Conservation (phyloP, 2,329 filamentous ascomycete genomes). For the Berkeleyomyces basicola region DNA sequence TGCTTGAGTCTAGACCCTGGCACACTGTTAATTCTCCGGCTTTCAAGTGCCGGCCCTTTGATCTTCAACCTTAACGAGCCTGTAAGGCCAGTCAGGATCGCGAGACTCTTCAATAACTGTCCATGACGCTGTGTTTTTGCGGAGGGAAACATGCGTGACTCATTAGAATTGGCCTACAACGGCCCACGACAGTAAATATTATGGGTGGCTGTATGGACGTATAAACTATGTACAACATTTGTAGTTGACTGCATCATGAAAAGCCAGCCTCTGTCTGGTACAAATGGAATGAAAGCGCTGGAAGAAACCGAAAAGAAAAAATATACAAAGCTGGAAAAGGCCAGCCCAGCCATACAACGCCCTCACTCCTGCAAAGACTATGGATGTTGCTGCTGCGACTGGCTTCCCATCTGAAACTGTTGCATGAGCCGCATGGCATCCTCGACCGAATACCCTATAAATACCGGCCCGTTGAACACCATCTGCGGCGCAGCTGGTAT, state of each 20-base stretch:
- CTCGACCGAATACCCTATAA: conserved; percentile 78
- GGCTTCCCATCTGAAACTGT: conserved; percentile 26
- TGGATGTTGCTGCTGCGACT: background rate
- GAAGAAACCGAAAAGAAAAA: background rate
- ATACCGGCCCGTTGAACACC: conserved; percentile 84
- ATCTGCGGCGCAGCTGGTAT: conserved; percentile 38
- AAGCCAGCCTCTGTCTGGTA: background rate
- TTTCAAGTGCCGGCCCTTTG: too few species aligned
- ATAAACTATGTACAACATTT: too few species aligned
- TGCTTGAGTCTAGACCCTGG: too few species aligned
- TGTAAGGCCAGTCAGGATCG: too few species aligned
- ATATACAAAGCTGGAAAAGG: conserved; percentile 4
- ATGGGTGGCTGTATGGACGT: too few species aligned
- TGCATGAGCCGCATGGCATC: conserved; percentile 65
- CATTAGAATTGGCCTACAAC: too few species aligned
- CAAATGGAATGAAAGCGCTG: background rate
- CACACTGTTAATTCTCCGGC: too few species aligned
- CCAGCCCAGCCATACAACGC: background rate
- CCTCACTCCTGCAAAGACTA: background rate
- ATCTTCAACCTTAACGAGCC: too few species aligned
- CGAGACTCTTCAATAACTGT: too few species aligned
- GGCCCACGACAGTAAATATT: too few species aligned
- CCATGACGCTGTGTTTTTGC: too few species aligned
- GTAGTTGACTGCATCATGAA: background rate
- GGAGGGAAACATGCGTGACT: too few species aligned